Evolutionary conservation across 768 basidiomycete species (phyloP).

Genomic region (Russula sp.): DNA sequence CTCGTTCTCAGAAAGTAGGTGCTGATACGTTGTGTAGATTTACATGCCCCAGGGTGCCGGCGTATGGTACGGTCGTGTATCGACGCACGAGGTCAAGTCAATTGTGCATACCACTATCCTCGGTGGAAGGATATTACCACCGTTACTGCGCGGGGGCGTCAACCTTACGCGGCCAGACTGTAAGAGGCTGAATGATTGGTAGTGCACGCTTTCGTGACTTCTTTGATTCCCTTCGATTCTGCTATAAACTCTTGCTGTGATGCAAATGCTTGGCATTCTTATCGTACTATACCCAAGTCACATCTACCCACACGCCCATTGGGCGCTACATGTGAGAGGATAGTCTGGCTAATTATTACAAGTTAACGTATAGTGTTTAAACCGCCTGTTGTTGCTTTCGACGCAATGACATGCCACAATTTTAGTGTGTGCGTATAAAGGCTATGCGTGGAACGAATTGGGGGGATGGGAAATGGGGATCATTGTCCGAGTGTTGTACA

Average conservation of each 20-base stretch:
- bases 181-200: constrained; percentile 69
- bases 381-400: not conserved
- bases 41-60: constrained; percentile 79
- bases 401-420: constrained; percentile 2
- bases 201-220: constrained; percentile 10
- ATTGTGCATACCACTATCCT: constrained; percentile 86
- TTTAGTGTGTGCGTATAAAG: not conserved
- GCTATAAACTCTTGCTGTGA: not conserved
- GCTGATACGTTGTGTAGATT: constrained; percentile 43
- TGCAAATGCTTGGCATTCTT: not conserved
- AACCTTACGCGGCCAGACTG: constrained; percentile 69
- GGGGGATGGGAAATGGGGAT: constrained; percentile 1
- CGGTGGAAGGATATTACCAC: constrained; percentile 74
- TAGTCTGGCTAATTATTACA: constrained; percentile 7
- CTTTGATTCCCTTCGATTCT: not conserved
- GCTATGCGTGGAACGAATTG: not conserved
- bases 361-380: constrained; percentile 7
- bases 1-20: not conserved
- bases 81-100: constrained; percentile 79
- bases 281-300: not conserved
- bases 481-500: constrained; percentile 15
- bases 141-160: constrained; percentile 79
- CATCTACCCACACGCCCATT: not conserved
- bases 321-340: not conserved
- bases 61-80: constrained; percentile 92